Base-by-base conservation (phyloP, 306 rosid species). In the Corylus heterophylla region DNA sequence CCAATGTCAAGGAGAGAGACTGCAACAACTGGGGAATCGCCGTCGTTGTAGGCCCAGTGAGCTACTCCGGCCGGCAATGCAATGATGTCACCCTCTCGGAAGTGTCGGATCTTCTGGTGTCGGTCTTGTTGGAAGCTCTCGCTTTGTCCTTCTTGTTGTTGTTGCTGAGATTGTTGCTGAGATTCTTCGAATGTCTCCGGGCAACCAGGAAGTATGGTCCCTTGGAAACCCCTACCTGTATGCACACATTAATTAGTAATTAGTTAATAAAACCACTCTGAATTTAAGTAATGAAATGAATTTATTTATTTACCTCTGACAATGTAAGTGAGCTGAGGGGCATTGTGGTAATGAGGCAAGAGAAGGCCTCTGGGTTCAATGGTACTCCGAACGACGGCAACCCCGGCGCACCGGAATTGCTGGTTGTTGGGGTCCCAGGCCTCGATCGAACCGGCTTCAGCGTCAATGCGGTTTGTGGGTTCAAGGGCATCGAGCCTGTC, bases 51-150 rank as follows among this genome's bases (percentile, higher is more conserved):
- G 20, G 12, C 7, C 90, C 90, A 87, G 71, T 73, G 67, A 3
- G 79, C 85, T 10, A 82, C 79, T 12, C 90, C 90, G 20, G 89
- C 71, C 0, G 90, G 90, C 12, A 87, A 31, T 14, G 90, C 89
- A 7, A 85, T 16, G 77, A 85, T 69, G 44, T 83, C 89, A 7
- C 86, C 87, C 69, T 50, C 84, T 35, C 89, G 73, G 58, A 83
- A 39, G 39, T 50, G 81, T 5, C 55, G 85, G 69, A 81, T 59
- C 82, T 83, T 88, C 79, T 87, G 87, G 72, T 87, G 78, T 13
- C 79, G 86, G 54, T 87, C 87, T 31, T 2, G 80, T 73, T 54
- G 25, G 68, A 48, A 0, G 69, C 17, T 2, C 7, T 54, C 56
- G 7, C 35, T 10, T 16, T 27, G 68, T 16, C 80, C 20, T 17